Conservation (phyloP, 2,329 filamentous ascomycete genomes). For the Stylonectria norvegica region DNA sequence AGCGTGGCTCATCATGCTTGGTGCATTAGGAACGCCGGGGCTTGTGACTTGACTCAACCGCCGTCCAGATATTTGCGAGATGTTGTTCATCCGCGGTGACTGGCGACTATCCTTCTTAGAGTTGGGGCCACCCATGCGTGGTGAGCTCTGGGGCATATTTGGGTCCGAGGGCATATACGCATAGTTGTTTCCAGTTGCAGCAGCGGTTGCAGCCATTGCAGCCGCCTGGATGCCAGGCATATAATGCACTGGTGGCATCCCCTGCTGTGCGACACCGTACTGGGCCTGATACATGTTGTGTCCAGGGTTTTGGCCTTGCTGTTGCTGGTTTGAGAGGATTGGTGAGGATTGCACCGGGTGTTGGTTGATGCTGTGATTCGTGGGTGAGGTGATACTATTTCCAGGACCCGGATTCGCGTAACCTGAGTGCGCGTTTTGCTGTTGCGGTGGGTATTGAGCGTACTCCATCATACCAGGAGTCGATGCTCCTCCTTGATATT, state of each 20-base stretch:
- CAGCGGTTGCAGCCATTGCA: slow-evolving; percentile 87
- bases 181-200: slow-evolving; percentile 77
- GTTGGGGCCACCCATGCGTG: slow-evolving; percentile 72
- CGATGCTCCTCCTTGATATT: slow-evolving; percentile 21
- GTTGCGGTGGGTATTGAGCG: slow-evolving; percentile 65
- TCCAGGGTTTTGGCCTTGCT: slow-evolving; percentile 55
- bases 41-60: slow-evolving; percentile 76
- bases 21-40: slow-evolving; percentile 69
- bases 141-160: slow-evolving; percentile 67
- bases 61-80: slow-evolving; percentile 57
- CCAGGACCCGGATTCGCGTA: slow-evolving; percentile 57
- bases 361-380: slow-evolving; percentile 65
- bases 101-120: slow-evolving; percentile 68
- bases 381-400: slow-evolving; percentile 68
- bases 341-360: slow-evolving; percentile 72
- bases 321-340: slow-evolving; percentile 75
- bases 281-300: slow-evolving; percentile 79
- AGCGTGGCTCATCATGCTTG: slow-evolving; percentile 71
- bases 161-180: slow-evolving; percentile 71
- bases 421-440: slow-evolving; percentile 62
- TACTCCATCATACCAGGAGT: slow-evolving; percentile 64
- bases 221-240: slow-evolving; percentile 84
- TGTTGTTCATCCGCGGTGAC: slow-evolving; percentile 70
- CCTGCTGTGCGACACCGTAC: slow-evolving; percentile 69
- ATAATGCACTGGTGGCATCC: slow-evolving; percentile 66